Conservation (phyloP, 345 rosid genomes). For the Moricandia arvensis region DNA sequence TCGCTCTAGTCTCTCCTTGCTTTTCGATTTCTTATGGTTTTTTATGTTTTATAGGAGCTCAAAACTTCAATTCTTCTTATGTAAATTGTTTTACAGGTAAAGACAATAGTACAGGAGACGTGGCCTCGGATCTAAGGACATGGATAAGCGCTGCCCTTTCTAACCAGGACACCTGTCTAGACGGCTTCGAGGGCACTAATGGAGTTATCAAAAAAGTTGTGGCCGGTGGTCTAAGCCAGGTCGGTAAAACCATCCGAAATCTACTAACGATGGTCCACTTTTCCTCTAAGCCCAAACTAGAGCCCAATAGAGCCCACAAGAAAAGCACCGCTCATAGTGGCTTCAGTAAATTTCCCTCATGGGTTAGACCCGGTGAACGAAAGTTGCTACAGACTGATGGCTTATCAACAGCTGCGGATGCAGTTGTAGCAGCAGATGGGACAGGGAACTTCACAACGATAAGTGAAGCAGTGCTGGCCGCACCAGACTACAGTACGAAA, state of each 20-base stretch:
- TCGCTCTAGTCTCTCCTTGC: no score
- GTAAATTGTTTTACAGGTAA: conserved; percentile 49
- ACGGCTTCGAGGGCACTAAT: conserved; percentile 68
- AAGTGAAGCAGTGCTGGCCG: conserved; percentile 65
- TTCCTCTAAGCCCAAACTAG: conserved; percentile 28
- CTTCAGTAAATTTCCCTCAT: conserved; percentile 49
- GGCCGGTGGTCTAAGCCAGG: conserved; percentile 52
- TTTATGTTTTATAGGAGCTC: neutral
- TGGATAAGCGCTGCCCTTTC: conserved; percentile 82
- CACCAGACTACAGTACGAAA: conserved; percentile 52
- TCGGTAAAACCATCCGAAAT: conserved; percentile 45
- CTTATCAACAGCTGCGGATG: conserved; percentile 38
- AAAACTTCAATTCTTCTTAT: neutral
- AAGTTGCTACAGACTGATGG: conserved; percentile 46
- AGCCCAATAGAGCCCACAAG: neutral
- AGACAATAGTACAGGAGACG: conserved; percentile 62
- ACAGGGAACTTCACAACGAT: conserved; percentile 62
- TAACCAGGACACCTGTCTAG: conserved; percentile 78
- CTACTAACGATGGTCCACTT: conserved; percentile 59
- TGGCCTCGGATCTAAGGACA: conserved; percentile 61
- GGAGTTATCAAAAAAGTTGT: conserved; percentile 50
- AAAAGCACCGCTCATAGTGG: conserved; percentile 7
- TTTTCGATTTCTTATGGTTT: no score
- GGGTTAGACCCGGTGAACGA: conserved; percentile 60
- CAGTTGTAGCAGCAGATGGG: conserved; percentile 73